Evolutionary conservation across 2,329 filamentous ascomycete species (phyloP), one percentile per base, ranked within the genome.

Genomic region (Colletotrichum sp.): DNA sequence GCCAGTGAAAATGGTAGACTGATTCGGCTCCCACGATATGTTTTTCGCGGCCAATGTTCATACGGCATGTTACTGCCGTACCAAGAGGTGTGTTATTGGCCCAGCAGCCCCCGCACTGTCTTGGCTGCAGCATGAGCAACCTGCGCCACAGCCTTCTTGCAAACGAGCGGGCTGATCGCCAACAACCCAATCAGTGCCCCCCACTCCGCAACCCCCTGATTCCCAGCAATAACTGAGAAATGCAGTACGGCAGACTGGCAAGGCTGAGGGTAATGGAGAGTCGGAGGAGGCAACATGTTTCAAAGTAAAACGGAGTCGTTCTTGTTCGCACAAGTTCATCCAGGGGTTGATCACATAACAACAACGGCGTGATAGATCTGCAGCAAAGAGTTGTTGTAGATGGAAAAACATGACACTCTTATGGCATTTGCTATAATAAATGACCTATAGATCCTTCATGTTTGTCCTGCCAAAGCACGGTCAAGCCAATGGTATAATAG

Each of bases 371-470:
- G 39, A 22, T 3, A n/a, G 2, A 48, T 48, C 19, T 12, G 19
- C 39, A 2, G 39, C 0, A 48, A n/a, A n/a, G 19, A n/a, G 9
- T 22, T 44, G 0, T 44, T 48, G 0, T n/a, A 48, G 39, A n/a
- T 48, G 5, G 2, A n/a, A 48, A 48, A 3, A 19, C 5, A 0
- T n/a, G 19, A 48, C 5, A 48, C 19, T 4, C 39, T n/a, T 0
- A 48, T 12, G 0, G 6, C 6, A 6, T n/a, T 2, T n/a, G 1
- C 39, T 48, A 0, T 12, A 12, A n/a, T 0, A 48, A 48, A n/a
- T 48, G 19, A 22, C 39, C 34, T 1, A 36, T 36, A 36, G 34
- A 48, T 48, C 3, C 39, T 7, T 2, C 2, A n/a, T n/a, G 19
- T 22, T n/a, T 22, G 39, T 2, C 19, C 39, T 48, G 19, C 39